Base-by-base conservation (phyloP, 805 yeast genomes). In the Blastobotrys robertii region DNA sequence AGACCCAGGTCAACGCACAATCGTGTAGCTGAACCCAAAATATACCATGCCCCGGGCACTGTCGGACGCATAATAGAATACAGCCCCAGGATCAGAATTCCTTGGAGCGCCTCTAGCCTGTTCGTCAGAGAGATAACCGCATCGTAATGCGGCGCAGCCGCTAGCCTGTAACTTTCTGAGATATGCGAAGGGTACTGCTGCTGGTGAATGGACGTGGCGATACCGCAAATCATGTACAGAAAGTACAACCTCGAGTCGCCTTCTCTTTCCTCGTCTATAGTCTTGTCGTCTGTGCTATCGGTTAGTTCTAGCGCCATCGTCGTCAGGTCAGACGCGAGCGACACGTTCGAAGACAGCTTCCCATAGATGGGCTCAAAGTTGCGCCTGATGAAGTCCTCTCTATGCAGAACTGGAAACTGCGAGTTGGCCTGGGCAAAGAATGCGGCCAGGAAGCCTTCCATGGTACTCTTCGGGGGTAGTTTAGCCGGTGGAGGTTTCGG, bases 41-140 rank as follows among this genome's bases (percentile, higher is more conserved):
- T 76, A 57, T 84, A 84, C 97, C 97, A 87, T n/a, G 84, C 85
- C 3, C 95, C 92, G 0, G 95, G 95, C 10, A 76, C 75, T 1
- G 90, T 79, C 0, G 96, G 96, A 44, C 95, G 70, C 95, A 87
- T 85, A 30, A 81, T 69, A 1, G 94, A 77, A 56, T 82, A 87
- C 3, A 80, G 56, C 0, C 90, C 76, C 34, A 83, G 63, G 10
- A 84, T 64, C 12, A 87, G 57, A 10, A 84, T 65, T 0, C 88
- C 87, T 55, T 83, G 90, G 3, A 87, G 60, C 1, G 82, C 70
- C 52, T 84, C 94, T 32, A 85, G 62, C 37, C 81, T 69, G 51
- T 85, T 83, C 0, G 64, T 49, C 1, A 84, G 70, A 3, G 69
- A 58, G 56, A 77, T 76, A 1, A 81, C 74, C 1, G 74, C 65